These are phyloP conservation scores for Yamadazyma blattariae DNA, from an alignment of 1,139 yeast species.

Conservation along the genomic window DNA sequence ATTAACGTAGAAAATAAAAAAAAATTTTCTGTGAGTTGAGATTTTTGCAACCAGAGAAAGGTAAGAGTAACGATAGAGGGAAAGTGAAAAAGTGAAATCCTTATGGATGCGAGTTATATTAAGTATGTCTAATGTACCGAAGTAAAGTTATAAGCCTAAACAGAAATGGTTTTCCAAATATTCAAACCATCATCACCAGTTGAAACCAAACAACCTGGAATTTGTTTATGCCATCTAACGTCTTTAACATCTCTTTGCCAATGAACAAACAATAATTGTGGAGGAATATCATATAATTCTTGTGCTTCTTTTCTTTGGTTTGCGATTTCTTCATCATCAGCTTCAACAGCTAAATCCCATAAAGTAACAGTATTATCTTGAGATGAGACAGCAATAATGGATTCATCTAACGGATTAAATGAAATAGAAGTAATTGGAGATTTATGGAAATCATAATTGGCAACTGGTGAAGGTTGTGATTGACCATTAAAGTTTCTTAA, in stretches of 20 bases:
- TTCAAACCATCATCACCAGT: constrained; percentile 96
- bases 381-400: constrained; percentile 91
- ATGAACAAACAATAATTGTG: constrained; percentile 92
- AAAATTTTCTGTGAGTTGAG: background rate
- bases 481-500: constrained; percentile 74
- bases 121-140: background rate
- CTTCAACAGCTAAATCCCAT: constrained; percentile 97
- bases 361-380: constrained; percentile 95
- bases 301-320: constrained; percentile 70
- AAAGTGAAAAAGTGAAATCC: background rate
- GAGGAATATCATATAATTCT: constrained; percentile 88
- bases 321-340: constrained; percentile 90
- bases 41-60: background rate
- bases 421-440: constrained; percentile 90
- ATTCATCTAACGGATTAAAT: constrained; percentile 93
- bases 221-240: constrained; percentile 96
- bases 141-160: constrained; percentile 29
- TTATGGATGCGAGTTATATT: constrained; percentile 12
- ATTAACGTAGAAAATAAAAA: background rate
- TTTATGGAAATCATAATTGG: constrained; percentile 92
- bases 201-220: constrained; percentile 91
- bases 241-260: constrained; percentile 98
- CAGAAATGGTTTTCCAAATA: constrained; percentile 95
- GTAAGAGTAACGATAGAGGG: no score
- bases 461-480: constrained; percentile 71